A percentile compares a stretch with the other conserved stretches of the same genome.
Evolutionary conservation across 2,329 filamentous ascomycete species (phyloP).

Genomic region (Ophiognomonia clavigignenti-juglandacearum): DNA sequence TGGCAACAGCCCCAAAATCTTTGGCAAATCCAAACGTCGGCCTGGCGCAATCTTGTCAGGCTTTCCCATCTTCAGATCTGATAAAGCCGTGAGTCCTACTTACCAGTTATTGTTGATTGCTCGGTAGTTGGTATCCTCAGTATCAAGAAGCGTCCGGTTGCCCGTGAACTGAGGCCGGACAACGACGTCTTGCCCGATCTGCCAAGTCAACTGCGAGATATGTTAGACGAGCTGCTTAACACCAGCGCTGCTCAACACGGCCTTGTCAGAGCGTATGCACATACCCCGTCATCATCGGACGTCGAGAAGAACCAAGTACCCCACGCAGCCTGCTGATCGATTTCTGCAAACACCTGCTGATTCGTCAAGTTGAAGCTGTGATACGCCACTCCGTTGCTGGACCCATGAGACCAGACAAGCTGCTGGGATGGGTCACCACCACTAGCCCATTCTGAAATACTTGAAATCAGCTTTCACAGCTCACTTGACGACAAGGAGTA

Average conservation of each 20-base stretch:
- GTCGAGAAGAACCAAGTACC: slow-evolving; percentile 74
- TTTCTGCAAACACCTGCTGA: slow-evolving; percentile 65
- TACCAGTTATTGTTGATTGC: slow-evolving; percentile 58
- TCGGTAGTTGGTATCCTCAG: slow-evolving; percentile 60
- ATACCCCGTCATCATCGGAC: slow-evolving; percentile 43
- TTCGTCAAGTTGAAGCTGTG: slow-evolving; percentile 57
- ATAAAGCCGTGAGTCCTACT: neutral
- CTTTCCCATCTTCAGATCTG: neutral
- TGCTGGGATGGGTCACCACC: slow-evolving; percentile 49
- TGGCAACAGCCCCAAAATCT: slow-evolving; percentile 45
- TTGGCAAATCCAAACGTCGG: slow-evolving; percentile 78
- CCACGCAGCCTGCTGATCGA: slow-evolving; percentile 71
- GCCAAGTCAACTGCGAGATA: slow-evolving; percentile 54
- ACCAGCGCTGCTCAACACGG: too few relatives aligned
- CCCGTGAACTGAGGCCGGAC: slow-evolving; percentile 63
- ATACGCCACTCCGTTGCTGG: slow-evolving; percentile 49
- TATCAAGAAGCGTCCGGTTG: slow-evolving; percentile 58
- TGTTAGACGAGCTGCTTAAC: too few relatives aligned
- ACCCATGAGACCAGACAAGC: slow-evolving; percentile 59
- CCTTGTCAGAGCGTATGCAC: too few relatives aligned
- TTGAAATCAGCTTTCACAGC: neutral
- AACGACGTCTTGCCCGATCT: slow-evolving; percentile 62
- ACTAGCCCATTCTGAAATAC: slow-evolving; percentile 61
- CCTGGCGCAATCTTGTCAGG: slow-evolving; percentile 29
- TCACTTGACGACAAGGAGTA: neutral